Percentiles rank a stretch among this genome's conserved stretches.
phyloP scores from a whole-genome alignment of 2,329 filamentous ascomycete genomes.

The Bipolaris zeicola region DNA sequence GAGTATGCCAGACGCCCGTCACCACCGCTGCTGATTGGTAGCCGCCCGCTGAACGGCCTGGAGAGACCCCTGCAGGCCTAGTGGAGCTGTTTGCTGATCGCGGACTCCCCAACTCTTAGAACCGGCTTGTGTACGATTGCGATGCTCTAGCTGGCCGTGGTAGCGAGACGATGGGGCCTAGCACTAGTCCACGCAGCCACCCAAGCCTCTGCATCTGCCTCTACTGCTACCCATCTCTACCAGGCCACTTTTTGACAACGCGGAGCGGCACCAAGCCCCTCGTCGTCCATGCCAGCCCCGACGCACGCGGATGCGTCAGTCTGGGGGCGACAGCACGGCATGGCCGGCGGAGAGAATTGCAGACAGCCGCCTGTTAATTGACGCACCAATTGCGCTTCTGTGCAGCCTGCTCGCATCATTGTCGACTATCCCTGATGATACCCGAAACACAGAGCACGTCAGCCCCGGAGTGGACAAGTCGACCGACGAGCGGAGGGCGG shows the following conservation, averaged over 20 bases:
- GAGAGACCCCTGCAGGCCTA: constrained; percentile 38
- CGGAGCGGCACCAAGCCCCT: constrained; percentile 21
- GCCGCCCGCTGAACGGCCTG: constrained; percentile 28
- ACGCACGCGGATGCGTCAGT: not conserved
- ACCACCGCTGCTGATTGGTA: constrained; percentile 39
- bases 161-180: constrained; percentile 31
- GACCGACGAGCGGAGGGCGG: constrained; percentile 9
- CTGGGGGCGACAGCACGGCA: not conserved
- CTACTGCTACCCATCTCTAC: too few species aligned
- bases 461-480: constrained; percentile 31
- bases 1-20: constrained; percentile 26
- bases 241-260: constrained; percentile 19
- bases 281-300: constrained; percentile 7
- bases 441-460: constrained; percentile 41
- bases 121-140: constrained; percentile 28
- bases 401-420: constrained; percentile 11
- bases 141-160: constrained; percentile 17
- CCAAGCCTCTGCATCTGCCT: constrained; percentile 8
- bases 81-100: constrained; percentile 49
- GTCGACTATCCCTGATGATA: constrained; percentile 14
- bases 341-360: constrained; percentile 10
- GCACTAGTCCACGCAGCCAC: constrained; percentile 33
- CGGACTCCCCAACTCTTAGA: constrained; percentile 28
- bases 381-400: constrained; percentile 25
- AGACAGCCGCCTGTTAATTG: constrained; percentile 17